A percentile compares a stretch with the other conserved stretches of the same genome.
Evolutionary conservation across 1,284 basidiomycete species (phyloP).

Genomic region (Ganoderma sinense): DNA sequence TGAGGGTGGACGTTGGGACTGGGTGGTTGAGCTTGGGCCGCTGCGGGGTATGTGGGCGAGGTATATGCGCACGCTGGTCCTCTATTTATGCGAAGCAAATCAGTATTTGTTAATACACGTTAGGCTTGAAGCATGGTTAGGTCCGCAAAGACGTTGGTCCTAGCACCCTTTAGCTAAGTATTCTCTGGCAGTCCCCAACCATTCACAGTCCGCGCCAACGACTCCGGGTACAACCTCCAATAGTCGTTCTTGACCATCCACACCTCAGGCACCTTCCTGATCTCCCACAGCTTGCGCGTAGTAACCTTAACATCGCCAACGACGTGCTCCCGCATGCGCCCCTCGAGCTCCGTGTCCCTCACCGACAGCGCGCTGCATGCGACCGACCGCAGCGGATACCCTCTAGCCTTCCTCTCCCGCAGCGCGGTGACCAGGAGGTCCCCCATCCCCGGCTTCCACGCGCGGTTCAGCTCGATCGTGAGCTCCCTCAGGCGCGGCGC

Average conservation of each 20-base stretch:
- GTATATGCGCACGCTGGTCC: background rate
- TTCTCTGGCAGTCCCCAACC: background rate
- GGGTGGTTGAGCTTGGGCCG: background rate
- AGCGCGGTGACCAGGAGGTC: background rate
- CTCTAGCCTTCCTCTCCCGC: background rate
- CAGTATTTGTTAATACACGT: background rate
- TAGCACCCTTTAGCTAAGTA: background rate
- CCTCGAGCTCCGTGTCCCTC: background rate
- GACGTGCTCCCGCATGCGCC: background rate
- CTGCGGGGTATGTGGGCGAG: background rate
- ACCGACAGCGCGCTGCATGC: background rate
- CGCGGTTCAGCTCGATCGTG: slow-evolving; percentile 1
- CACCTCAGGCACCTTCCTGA: background rate
- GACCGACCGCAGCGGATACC: background rate
- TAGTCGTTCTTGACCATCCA: background rate
- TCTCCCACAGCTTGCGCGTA: background rate
- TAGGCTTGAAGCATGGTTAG: too few species aligned
- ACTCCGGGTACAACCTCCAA: background rate
- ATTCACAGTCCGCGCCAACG: background rate
- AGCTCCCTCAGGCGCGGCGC: background rate
- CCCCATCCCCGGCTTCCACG: background rate
- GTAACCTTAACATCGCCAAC: background rate
- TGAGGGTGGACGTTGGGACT: background rate
- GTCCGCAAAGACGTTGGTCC: background rate
- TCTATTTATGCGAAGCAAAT: background rate